Percentiles rank a stretch among this genome's conserved stretches.
Evolutionary conservation across 208 protist species (phyloP).

Genomic region (Tetramitus jugosus): DNA sequence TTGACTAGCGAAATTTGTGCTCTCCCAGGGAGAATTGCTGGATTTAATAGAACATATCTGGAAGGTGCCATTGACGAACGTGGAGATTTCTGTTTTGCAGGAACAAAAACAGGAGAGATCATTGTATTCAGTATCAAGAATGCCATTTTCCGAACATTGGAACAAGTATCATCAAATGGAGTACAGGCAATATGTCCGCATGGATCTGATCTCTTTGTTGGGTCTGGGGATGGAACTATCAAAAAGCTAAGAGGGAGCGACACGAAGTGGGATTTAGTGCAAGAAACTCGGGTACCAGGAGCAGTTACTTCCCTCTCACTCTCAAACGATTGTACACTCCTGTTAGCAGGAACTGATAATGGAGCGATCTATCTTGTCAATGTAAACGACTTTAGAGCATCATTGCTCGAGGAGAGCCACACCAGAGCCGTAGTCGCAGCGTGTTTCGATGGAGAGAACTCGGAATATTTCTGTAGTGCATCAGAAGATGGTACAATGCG

Average conservation of each 20-base stretch:
- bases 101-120: conserved; percentile 4
- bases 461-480: background rate
- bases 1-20: background rate
- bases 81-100: conserved; percentile 7
- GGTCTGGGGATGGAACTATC: background rate
- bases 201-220: background rate
- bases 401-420: conserved; percentile 8
- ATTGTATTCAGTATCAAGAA: conserved; percentile 15
- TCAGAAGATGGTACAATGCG: conserved; percentile 15
- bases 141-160: background rate
- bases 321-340: background rate
- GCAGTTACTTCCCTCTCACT: background rate
- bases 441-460: background rate
- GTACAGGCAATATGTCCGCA: background rate
- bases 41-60: conserved; percentile 3
- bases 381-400: background rate
- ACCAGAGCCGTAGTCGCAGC: background rate
- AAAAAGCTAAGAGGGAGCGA: background rate
- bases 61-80: background rate
- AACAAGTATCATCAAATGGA: background rate
- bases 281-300: background rate
- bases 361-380: background rate
- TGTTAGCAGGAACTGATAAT: conserved; percentile 4
- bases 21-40: conserved; percentile 27
- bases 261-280: background rate